Base-by-base conservation (phyloP, 352 stramenopile species). In the Pythium vanterpoolii region DNA sequence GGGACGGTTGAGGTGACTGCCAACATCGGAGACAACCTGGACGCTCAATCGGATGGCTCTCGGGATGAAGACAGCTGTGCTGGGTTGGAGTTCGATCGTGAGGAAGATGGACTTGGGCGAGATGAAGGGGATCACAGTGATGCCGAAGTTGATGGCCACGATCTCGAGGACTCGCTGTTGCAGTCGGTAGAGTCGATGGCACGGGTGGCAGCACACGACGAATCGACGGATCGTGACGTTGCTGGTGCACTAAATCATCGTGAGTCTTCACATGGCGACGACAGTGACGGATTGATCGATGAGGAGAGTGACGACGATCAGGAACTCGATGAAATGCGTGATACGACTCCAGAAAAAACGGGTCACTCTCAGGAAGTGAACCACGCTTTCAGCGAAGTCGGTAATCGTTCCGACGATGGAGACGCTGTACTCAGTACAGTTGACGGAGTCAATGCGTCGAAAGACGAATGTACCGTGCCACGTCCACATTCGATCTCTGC, bases 121-220 rank as follows among this genome's bases (percentile, higher is more conserved):
- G 13, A 42, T 18, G 34, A 42, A 16, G 9, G 18, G 34, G 34
- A 19, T 5, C 13, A n/a, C 13, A 42, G 34, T 38, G 45, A 52
- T 5, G n/a, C 6, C 8, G 45, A 42, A 42, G 34, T 19, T 9
- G 34, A 16, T 13, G 34, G 8, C 14, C 45, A 36, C 10, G n/a
- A 38, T 21, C 1, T 31, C 3, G 55, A 62, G 14, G 43, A 55
- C 28, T 47, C 55, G 23, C 49, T 55, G 7, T 62, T 44, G 1
- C 42, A 62, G 21, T 62, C 55, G 55, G 36, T 62, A 27, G 55
- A 62, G 34, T 55, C 42, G 40, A 38, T 52, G 42, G 43, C 47
- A 27, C 49, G 31, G 3, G 14, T 62, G 43, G 43, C 27, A n/a
- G 42, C 55, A 5, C 43, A 55, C 18, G 52, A 50, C 9, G 39